Evolutionary conservation across 1,139 yeast genomes (phyloP).

Genomic region (Ashbya aceris): DNA sequence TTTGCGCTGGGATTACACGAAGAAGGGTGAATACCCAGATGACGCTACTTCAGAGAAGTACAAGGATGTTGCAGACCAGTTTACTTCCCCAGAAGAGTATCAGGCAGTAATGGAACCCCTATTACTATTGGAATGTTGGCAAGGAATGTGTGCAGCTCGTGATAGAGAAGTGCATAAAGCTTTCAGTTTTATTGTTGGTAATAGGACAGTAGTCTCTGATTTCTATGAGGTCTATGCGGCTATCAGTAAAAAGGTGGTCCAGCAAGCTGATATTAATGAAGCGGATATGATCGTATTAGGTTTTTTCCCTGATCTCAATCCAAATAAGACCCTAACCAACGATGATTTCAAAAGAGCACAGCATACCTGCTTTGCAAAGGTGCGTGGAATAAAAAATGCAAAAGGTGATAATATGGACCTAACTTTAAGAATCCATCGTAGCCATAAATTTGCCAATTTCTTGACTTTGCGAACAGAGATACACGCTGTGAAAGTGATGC

Average conservation of each 20-base stretch:
- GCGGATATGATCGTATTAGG: conserved; percentile 71
- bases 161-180: conserved; percentile 56
- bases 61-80: conserved; percentile 35
- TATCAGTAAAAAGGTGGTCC: conserved; percentile 42
- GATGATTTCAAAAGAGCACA: conserved; percentile 24
- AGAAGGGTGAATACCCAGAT: conserved; percentile 50
- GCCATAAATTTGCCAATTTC: conserved; percentile 34
- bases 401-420: conserved; percentile 62
- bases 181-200: conserved; percentile 62
- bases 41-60: conserved; percentile 34
- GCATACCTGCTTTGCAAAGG: conserved; percentile 61
- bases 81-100: conserved; percentile 54
- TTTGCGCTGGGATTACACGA: conserved; percentile 68
- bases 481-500: conserved; percentile 65
- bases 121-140: conserved; percentile 88
- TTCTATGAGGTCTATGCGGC: conserved; percentile 87
- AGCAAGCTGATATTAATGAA: conserved; percentile 54
- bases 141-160: conserved; percentile 68
- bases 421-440: conserved; percentile 54
- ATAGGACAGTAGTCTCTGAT: conserved; percentile 73
- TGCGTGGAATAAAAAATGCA: conserved; percentile 59
- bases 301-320: conserved; percentile 31
- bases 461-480: conserved; percentile 58
- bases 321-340: conserved; percentile 17
- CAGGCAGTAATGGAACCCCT: conserved; percentile 65